Percentiles rank a stretch among this genome's conserved stretches.
These are phyloP conservation scores for Sechiopsis laciniata DNA, from an alignment of 306 rosid genomes.

Conservation along the genomic window DNA sequence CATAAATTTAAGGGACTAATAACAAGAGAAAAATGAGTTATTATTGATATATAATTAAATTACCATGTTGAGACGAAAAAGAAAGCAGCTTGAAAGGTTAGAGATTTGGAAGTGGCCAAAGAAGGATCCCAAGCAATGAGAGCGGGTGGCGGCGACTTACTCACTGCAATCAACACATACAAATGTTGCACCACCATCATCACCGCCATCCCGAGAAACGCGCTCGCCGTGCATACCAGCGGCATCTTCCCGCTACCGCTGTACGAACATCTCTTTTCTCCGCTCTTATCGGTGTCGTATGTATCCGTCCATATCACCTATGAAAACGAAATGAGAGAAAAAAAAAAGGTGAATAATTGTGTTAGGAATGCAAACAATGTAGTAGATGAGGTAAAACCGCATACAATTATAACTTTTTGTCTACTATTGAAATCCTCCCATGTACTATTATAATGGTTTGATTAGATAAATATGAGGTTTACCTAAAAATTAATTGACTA, in stretches of 20 bases:
- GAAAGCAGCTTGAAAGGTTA: conserved; percentile 66
- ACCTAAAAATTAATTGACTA: too few species aligned
- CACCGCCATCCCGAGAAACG: conserved; percentile 70
- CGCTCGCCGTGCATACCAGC: conserved; percentile 54
- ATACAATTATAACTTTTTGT: too few species aligned
- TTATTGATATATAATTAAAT: neutral
- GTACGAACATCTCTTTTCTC: conserved; percentile 53
- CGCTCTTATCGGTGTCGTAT: conserved; percentile 30
- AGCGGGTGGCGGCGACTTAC: conserved; percentile 57
- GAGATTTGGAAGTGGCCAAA: conserved; percentile 46
- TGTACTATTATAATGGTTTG: too few species aligned
- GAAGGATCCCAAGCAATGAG: conserved; percentile 48
- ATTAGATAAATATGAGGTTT: too few species aligned
- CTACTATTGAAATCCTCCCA: too few species aligned
- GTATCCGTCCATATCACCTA: conserved; percentile 54
- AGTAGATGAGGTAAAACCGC: too few species aligned
- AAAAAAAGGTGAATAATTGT: neutral
- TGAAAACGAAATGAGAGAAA: conserved; percentile 8
- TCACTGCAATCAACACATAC: conserved; percentile 62
- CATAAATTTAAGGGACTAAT: too few species aligned
- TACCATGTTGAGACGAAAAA: conserved; percentile 85
- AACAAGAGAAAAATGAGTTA: too few species aligned
- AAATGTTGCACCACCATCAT: conserved; percentile 57
- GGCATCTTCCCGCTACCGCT: conserved; percentile 74
- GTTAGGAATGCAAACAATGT: too few species aligned